phyloP scores from a whole-genome alignment of 306 rosid genomes.

The Purshia tridentata region DNA sequence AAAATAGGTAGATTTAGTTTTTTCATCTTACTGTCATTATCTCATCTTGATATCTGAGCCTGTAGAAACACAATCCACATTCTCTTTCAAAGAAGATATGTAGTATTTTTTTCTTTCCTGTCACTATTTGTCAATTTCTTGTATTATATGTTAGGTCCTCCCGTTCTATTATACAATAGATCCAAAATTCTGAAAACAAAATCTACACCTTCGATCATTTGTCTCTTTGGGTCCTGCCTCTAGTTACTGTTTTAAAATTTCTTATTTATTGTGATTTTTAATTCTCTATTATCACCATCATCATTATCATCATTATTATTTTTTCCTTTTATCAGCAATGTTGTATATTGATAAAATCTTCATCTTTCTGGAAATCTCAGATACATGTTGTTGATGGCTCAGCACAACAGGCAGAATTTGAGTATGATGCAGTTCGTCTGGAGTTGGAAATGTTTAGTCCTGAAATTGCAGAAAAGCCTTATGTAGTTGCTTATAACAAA shows the following conservation, averaged over 20 bases:
- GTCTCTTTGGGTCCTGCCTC: background rate
- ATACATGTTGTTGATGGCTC: conserved; percentile 95
- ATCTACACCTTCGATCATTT: background rate
- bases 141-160: background rate
- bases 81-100: background rate
- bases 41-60: background rate
- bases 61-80: background rate
- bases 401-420: conserved; percentile 80
- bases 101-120: background rate
- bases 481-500: conserved; percentile 78
- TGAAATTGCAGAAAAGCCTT: conserved; percentile 89
- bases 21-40: background rate
- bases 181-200: background rate
- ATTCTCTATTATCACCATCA: background rate
- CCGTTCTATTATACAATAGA: background rate
- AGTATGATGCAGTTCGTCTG: conserved; percentile 90
- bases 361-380: conserved; percentile 39
- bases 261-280: background rate
- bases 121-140: background rate
- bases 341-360: background rate
- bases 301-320: background rate
- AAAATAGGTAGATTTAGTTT: background rate
- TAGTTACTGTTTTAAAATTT: background rate
- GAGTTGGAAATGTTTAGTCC: conserved; percentile 89
- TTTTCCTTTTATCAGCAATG: background rate